Evolutionary conservation across 2,329 filamentous ascomycete genomes (phyloP).

Genomic region (Hypoxylon sp.): DNA sequence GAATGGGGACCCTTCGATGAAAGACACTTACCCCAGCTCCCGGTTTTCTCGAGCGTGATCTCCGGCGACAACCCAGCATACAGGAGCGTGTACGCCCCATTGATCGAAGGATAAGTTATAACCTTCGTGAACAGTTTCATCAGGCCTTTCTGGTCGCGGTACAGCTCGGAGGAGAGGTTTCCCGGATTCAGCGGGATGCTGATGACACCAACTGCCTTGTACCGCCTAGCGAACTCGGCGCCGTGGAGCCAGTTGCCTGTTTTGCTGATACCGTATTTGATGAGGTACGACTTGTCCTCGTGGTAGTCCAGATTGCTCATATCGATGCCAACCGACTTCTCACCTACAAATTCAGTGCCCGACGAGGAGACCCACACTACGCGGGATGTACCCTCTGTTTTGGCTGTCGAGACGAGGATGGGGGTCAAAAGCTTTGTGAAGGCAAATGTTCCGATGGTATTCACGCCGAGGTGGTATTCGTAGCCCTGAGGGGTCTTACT

Average conservation of each 20-base stretch:
- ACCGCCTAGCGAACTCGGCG: constrained; percentile 48
- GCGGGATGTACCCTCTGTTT: constrained; percentile 42
- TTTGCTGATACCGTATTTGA: constrained; percentile 49
- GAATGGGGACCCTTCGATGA: not conserved
- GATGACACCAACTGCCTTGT: constrained; percentile 47
- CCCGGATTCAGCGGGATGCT: constrained; percentile 51
- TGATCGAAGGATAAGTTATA: constrained; percentile 40
- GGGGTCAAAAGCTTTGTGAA: constrained; percentile 51
- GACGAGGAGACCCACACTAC: constrained; percentile 52
- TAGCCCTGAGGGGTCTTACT: constrained; percentile 54
- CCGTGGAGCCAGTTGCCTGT: constrained; percentile 45
- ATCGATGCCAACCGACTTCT: constrained; percentile 44
- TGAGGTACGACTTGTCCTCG: constrained; percentile 25
- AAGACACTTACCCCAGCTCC: constrained; percentile 47
- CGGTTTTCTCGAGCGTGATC: constrained; percentile 54
- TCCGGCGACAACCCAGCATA: constrained; percentile 59
- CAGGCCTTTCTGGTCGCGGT: constrained; percentile 32
- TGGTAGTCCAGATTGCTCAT: constrained; percentile 46
- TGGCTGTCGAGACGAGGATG: constrained; percentile 45
- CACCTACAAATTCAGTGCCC: constrained; percentile 34
- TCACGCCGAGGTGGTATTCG: constrained; percentile 53
- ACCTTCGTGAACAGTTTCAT: constrained; percentile 28
- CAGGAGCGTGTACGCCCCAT: constrained; percentile 60
- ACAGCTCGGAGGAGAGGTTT: constrained; percentile 50
- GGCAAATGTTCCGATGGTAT: constrained; percentile 50